phyloP scores from a whole-genome alignment of 441 rosid genomes.

The Croton laevigatus region DNA sequence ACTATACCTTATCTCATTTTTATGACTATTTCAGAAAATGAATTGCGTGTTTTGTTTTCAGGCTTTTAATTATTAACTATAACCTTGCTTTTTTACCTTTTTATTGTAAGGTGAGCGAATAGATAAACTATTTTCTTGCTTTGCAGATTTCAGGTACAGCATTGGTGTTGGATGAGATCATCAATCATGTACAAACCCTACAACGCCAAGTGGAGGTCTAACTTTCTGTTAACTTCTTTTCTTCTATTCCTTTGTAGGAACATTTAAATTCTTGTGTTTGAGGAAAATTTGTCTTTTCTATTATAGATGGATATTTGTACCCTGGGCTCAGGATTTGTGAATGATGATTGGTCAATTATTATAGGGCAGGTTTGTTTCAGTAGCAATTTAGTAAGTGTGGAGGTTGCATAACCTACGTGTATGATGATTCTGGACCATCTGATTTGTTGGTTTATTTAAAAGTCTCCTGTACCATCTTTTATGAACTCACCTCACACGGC shows the following conservation, averaged over 20 bases:
- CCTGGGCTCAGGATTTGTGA: neutral
- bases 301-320: neutral
- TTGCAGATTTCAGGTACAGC: slow-evolving; percentile 92
- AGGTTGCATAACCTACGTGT: neutral
- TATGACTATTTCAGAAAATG: neutral
- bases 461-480: neutral
- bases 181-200: slow-evolving; percentile 78
- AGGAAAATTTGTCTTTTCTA: neutral
- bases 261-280: neutral
- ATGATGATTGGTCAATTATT: neutral
- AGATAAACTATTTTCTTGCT: slow-evolving; percentile 20
- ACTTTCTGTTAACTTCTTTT: slow-evolving; percentile 18
- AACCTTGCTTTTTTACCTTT: neutral
- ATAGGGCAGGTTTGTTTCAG: slow-evolving; percentile 7
- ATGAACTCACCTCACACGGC: neutral
- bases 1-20: neutral
- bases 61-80: neutral
- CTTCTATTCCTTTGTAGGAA: neutral
- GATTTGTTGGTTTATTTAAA: slow-evolving; percentile 3
- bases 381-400: neutral
- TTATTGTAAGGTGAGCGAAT: slow-evolving; percentile 4
- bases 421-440: neutral
- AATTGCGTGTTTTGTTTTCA: neutral
- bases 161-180: slow-evolving; percentile 80
- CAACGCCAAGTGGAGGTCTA: slow-evolving; percentile 92